phyloP scores from a whole-genome alignment of 129 eudicot genomes.

The Arctium minus region DNA sequence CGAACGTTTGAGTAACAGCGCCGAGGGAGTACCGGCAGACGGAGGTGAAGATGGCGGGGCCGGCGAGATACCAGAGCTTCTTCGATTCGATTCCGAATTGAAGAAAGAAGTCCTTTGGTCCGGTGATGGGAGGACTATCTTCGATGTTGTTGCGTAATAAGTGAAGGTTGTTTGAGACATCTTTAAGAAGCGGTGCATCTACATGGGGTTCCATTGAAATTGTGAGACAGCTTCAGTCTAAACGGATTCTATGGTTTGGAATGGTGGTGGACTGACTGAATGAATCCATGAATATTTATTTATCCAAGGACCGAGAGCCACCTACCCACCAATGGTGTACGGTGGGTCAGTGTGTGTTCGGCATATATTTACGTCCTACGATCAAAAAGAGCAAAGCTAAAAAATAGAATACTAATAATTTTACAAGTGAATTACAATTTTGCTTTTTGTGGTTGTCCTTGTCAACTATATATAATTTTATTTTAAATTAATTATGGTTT shows the following conservation, averaged over 20 bases:
- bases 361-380: too few species aligned
- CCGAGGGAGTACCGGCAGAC: constrained; percentile 54
- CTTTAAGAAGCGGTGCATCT: constrained; percentile 22
- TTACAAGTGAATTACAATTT: too few species aligned
- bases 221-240: not conserved
- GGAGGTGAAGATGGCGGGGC: constrained; percentile 51
- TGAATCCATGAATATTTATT: too few species aligned
- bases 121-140: constrained; percentile 45
- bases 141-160: constrained; percentile 43
- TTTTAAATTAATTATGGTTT: too few species aligned
- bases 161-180: constrained; percentile 23
- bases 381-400: too few species aligned
- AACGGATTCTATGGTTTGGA: not conserved
- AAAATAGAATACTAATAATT: too few species aligned
- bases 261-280: too few species aligned
- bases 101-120: constrained; percentile 29
- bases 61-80: constrained; percentile 52
- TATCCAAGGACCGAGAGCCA: not conserved
- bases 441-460: too few species aligned
- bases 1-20: constrained; percentile 45
- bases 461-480: too few species aligned
- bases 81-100: constrained; percentile 47
- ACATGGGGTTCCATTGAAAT: constrained; percentile 18
- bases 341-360: too few species aligned
- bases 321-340: not conserved